Base-by-base conservation (phyloP, 345 rosid species). In the Eucalyptus dawsonii region DNA sequence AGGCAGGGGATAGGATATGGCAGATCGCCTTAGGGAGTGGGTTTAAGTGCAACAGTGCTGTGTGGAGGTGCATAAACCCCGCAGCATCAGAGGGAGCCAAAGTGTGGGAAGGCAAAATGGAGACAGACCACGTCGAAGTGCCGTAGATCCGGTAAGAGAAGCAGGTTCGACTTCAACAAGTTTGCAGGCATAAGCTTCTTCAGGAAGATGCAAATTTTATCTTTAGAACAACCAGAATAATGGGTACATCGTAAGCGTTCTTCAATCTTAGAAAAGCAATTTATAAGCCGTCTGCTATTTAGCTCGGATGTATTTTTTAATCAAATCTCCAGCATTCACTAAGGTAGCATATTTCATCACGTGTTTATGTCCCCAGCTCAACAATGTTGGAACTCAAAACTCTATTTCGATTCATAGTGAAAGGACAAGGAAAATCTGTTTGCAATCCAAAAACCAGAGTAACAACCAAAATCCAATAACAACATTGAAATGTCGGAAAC, bases 21-120 rank as follows among this genome's bases (percentile, higher is more conserved):
- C 96, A 95, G 93, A 96, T 94, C 47, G 96, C 95, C 24, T 91
- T 95, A 31, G 97, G 96, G 40, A 94, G 96, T 67, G 95, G 93
- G 49, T 93, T 95, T 53, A 95, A 95, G 92, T 95, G 96, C 88
- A 94, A 91, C 85, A 95, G 95, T 80, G 96, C 95, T 3, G 97
- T 94, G 17, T 93, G 94, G 97, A 94, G 90, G 88, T 94, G 95
- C 44, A 88, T 91, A n/a, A 88, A 88, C 76, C 87, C 88, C 7
- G 88, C 92, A 60, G 88, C 89, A 53, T 90, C 92, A 5, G 89
- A 80, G 8, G 85, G 50, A n/a, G 93, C 90, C 58, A 91, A 94
- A 34, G 93, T 92, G 86, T 96, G 95, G 95, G 85, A 89, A 12
- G 94, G 94, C 67, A 91, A 91, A 60, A 91, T 94, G 29, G 89